phyloP scores from a whole-genome alignment of 352 stramenopile genomes.

The Phytophthora rubi region DNA sequence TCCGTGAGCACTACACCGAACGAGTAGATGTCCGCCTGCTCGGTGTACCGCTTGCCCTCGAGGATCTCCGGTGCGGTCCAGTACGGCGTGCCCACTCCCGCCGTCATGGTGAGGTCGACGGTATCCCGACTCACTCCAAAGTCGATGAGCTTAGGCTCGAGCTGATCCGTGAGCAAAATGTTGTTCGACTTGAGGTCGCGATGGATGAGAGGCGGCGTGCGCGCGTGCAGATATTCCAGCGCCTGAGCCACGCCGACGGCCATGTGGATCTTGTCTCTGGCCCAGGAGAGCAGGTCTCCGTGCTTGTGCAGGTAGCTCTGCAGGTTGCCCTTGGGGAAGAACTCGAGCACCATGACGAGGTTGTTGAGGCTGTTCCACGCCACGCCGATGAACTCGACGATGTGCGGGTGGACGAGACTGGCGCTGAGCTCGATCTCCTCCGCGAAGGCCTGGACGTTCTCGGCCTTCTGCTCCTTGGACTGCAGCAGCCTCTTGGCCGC shows the following conservation, averaged over 20 bases:
- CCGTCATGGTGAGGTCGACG: conserved; percentile 43
- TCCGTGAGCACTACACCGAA: conserved; percentile 69
- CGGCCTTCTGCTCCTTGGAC: conserved; percentile 34
- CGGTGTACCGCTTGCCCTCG: conserved; percentile 56
- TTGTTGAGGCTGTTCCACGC: conserved; percentile 55
- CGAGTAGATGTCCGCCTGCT: conserved; percentile 74
- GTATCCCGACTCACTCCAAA: conserved; percentile 71
- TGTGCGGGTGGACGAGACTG: conserved; percentile 56
- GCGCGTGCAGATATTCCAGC: conserved; percentile 41
- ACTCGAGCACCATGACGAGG: conserved; percentile 48
- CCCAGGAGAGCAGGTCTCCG: conserved; percentile 37
- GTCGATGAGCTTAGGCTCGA: conserved; percentile 81
- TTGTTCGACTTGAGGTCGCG: conserved; percentile 54
- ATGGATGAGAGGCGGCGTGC: conserved; percentile 39
- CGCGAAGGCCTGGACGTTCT: conserved; percentile 44
- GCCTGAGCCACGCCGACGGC: conserved; percentile 45
- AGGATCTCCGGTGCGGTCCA: conserved; percentile 86
- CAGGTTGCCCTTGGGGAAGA: conserved; percentile 27
- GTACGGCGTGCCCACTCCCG: conserved; percentile 80
- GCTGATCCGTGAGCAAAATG: conserved; percentile 72
- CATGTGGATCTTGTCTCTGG: conserved; percentile 54
- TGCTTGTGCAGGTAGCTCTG: conserved; percentile 30
- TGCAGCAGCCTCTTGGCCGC: conserved; percentile 52
- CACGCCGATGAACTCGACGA: conserved; percentile 60
- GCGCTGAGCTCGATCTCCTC: conserved; percentile 65